A percentile compares a stretch with the other conserved stretches of the same genome.
phyloP scores from a whole-genome alignment of 1,284 basidiomycete species.

The Tilletia horrida region DNA sequence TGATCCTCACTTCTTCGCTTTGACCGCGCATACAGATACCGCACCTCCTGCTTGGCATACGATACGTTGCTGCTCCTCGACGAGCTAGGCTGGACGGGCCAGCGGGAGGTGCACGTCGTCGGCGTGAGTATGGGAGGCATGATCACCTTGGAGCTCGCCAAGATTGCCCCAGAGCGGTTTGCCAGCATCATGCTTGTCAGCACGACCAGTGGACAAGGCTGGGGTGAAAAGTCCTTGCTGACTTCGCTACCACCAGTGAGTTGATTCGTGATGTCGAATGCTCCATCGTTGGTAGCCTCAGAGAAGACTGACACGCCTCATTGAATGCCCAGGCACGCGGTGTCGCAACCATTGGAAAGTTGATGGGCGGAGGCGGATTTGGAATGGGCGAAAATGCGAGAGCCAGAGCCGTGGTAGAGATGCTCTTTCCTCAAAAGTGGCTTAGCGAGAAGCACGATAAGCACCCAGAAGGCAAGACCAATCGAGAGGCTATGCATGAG shows the following conservation, averaged over 20 bases:
- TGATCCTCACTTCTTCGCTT: background rate
- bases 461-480: background rate
- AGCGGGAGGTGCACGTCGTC: slow-evolving; percentile 65
- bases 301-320: background rate
- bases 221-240: slow-evolving; percentile 8
- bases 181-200: slow-evolving; percentile 42
- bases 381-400: background rate
- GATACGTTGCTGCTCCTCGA: slow-evolving; percentile 9
- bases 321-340: background rate
- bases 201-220: slow-evolving; percentile 40
- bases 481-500: slow-evolving; percentile 13
- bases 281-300: no score
- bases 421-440: slow-evolving; percentile 15
- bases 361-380: background rate
- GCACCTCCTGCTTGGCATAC: slow-evolving; percentile 4
- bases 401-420: slow-evolving; percentile 7
- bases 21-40: background rate
- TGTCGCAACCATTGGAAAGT: background rate
- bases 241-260: slow-evolving; percentile 10
- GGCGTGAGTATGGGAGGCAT: slow-evolving; percentile 80
- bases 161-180: slow-evolving; percentile 23
- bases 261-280: no score
- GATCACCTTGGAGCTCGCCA: slow-evolving; percentile 63
- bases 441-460: background rate
- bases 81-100: slow-evolving; percentile 10